phyloP scores from a whole-genome alignment of 2,329 filamentous ascomycete species.

The Aspergillus melleus region DNA sequence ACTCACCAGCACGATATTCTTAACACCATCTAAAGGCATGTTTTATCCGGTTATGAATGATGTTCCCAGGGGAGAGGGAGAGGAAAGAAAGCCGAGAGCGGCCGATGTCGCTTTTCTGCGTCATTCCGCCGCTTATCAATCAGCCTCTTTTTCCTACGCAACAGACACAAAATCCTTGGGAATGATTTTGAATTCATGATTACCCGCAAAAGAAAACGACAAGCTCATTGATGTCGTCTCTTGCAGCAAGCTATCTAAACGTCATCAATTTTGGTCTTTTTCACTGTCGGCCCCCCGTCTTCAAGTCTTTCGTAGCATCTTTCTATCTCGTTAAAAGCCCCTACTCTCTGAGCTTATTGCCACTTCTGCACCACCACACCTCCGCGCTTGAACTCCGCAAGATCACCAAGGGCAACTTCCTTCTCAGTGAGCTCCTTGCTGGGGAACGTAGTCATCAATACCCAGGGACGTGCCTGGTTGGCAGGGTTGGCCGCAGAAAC shows the following conservation, averaged over 20 bases:
- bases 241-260: not conserved
- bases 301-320: not conserved
- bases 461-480: constrained; percentile 54
- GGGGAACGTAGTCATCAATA: constrained; percentile 66
- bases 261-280: not conserved
- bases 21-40: constrained; percentile 46
- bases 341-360: constrained; percentile 26
- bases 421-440: constrained; percentile 62
- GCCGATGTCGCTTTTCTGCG: constrained; percentile 18
- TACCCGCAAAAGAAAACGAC: too few relatives aligned
- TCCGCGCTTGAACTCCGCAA: constrained; percentile 52
- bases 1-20: constrained; percentile 46
- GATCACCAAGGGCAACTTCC: constrained; percentile 44
- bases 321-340: not conserved
- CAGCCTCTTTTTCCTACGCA: constrained; percentile 1
- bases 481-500: constrained; percentile 55
- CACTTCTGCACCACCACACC: constrained; percentile 54
- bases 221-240: too few relatives aligned
- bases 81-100: not conserved
- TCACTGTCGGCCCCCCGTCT: too few relatives aligned
- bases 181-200: not conserved
- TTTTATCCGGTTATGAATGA: constrained; percentile 5
- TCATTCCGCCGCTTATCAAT: constrained; percentile 32
- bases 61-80: not conserved
- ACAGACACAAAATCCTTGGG: too few relatives aligned